Evolutionary conservation across 805 yeast species (phyloP).

Genomic region (Candida gorgasii): DNA sequence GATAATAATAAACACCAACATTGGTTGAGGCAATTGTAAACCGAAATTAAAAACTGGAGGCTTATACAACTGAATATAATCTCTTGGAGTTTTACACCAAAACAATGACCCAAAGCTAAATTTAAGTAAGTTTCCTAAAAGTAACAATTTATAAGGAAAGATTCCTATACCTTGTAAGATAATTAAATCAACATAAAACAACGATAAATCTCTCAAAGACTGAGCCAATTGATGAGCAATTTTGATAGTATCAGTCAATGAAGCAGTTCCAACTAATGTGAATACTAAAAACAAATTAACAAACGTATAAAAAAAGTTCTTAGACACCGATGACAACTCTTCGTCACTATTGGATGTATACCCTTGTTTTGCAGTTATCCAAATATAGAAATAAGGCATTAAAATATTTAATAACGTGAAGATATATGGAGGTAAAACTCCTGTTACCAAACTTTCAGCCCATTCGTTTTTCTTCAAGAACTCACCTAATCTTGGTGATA

Average conservation of each 20-base stretch:
- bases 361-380: constrained; percentile 83
- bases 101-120: constrained; percentile 58
- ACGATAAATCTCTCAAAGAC: constrained; percentile 73
- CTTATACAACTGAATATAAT: constrained; percentile 67
- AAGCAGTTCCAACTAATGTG: constrained; percentile 90
- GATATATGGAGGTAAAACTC: constrained; percentile 85
- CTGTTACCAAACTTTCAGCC: constrained; percentile 81
- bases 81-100: constrained; percentile 82
- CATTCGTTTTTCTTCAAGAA: constrained; percentile 62
- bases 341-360: constrained; percentile 90
- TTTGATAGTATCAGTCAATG: constrained; percentile 85
- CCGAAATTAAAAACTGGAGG: constrained; percentile 96
- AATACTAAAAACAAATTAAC: constrained; percentile 92
- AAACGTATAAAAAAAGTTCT: constrained; percentile 92
- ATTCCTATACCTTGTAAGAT: constrained; percentile 83
- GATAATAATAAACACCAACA: constrained; percentile 80
- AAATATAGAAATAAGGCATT: constrained; percentile 84
- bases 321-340: constrained; percentile 84
- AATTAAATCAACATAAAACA: constrained; percentile 87
- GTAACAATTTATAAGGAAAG: constrained; percentile 82
- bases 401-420: constrained; percentile 81
- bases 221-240: constrained; percentile 85
- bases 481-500: constrained; percentile 81
- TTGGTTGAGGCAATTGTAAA: constrained; percentile 86
- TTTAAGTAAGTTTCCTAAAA: constrained; percentile 74